Percentiles rank a stretch among this genome's conserved stretches.
Evolutionary conservation across 352 stramenopile genomes (phyloP).

Genomic region (Phytophthora vignae): DNA sequence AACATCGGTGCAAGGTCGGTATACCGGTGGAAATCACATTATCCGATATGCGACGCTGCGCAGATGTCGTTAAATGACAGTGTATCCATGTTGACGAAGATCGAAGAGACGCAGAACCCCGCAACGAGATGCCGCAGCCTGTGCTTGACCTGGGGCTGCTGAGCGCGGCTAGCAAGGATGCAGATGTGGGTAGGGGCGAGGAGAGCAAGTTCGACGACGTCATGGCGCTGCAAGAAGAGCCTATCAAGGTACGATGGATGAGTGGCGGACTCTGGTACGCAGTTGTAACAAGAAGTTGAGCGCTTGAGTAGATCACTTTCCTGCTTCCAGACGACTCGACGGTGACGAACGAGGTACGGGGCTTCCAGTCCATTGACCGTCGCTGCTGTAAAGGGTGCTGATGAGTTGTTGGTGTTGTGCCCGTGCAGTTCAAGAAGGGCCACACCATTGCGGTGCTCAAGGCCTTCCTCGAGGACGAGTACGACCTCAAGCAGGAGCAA

Average conservation of each 20-base stretch:
- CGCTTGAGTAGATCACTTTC: conserved; percentile 53
- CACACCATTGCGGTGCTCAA: conserved; percentile 72
- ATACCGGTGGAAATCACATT: no score
- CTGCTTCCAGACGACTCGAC: conserved; percentile 65
- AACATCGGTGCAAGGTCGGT: no score
- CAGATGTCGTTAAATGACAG: neutral
- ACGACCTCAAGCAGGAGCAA: conserved; percentile 42
- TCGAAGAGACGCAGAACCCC: conserved; percentile 25
- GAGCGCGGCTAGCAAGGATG: conserved; percentile 34
- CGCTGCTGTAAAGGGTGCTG: neutral
- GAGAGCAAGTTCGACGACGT: conserved; percentile 73
- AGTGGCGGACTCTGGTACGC: no score
- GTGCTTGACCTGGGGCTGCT: conserved; percentile 35
- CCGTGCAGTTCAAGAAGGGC: conserved; percentile 68
- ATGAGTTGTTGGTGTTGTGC: neutral
- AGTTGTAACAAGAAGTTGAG: neutral
- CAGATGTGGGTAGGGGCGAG: conserved; percentile 8
- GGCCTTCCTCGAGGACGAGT: conserved; percentile 64
- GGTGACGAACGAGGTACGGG: conserved; percentile 44
- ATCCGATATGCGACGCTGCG: no score
- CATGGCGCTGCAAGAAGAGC: conserved; percentile 63
- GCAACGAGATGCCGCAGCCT: conserved; percentile 33
- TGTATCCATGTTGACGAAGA: conserved; percentile 7
- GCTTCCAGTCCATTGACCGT: neutral
- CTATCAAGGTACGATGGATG: conserved; percentile 43